A percentile compares a stretch with the other conserved stretches of the same genome.
These are phyloP conservation scores for Sarocladium oryzae DNA, from an alignment of 2,329 filamentous ascomycete genomes.

Conservation along the genomic window DNA sequence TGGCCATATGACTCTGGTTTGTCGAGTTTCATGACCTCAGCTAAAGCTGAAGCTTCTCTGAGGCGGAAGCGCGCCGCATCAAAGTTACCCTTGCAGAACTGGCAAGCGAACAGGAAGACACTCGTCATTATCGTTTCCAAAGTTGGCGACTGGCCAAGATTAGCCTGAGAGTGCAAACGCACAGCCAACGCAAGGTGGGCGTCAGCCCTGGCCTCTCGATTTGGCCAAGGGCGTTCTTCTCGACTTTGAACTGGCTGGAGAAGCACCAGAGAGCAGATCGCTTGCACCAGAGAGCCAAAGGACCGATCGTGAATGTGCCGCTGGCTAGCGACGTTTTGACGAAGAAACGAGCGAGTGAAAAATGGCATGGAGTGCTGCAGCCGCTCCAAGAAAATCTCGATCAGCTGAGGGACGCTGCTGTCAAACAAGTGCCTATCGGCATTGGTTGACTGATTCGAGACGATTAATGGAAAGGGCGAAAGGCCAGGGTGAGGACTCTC, in stretches of 20 bases:
- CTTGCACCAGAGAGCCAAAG: neutral
- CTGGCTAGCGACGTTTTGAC: neutral
- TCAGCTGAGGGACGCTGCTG: neutral
- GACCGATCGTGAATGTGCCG: neutral
- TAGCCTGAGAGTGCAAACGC: neutral
- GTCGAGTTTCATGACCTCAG: constrained; percentile 1
- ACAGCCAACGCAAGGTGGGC: constrained; percentile 2
- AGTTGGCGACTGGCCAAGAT: neutral
- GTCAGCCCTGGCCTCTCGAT: neutral
- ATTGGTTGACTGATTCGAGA: neutral
- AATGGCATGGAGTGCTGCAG: constrained; percentile 3
- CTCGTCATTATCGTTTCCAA: constrained; percentile 1
- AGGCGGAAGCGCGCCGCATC: neutral
- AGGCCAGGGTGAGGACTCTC: neutral
- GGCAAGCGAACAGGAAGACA: constrained; percentile 3
- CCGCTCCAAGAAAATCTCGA: neutral
- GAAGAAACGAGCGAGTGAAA: constrained; percentile 1
- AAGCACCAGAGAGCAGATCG: neutral
- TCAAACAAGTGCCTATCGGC: neutral
- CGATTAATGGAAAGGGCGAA: neutral
- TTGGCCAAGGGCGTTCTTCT: neutral
- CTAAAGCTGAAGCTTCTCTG: neutral
- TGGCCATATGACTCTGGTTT: constrained; percentile 2
- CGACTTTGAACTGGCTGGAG: neutral
- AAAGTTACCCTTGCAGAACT: constrained; percentile 7